phyloP scores from a whole-genome alignment of 805 yeast species.

The Yarrowia osloensis region DNA sequence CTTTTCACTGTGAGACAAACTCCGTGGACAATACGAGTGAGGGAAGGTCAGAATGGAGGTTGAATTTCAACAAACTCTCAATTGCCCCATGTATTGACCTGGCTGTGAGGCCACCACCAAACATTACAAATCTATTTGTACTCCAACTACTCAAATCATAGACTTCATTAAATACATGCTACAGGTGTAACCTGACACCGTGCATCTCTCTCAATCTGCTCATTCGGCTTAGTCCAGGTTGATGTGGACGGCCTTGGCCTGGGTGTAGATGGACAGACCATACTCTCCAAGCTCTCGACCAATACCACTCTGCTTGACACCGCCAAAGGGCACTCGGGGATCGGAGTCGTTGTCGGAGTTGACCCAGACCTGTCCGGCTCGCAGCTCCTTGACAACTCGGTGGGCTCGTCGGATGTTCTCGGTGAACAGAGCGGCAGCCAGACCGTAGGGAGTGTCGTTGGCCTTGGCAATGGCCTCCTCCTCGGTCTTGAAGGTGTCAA shows the following conservation, averaged over 20 bases:
- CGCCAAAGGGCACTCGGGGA: constrained; percentile 88
- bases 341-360: constrained; percentile 90
- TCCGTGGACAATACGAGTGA: no score
- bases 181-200: neutral
- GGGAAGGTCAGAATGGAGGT: no score
- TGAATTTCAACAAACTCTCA: no score
- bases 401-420: constrained; percentile 71
- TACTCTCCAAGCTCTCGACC: constrained; percentile 94
- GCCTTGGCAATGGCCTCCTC: constrained; percentile 80
- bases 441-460: constrained; percentile 78
- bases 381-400: constrained; percentile 69
- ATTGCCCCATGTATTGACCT: no score
- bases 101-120: no score
- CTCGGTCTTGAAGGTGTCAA: constrained; percentile 75
- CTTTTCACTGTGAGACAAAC: no score
- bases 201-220: neutral
- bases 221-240: constrained; percentile 33
- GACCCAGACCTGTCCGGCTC: constrained; percentile 90
- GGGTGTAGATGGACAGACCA: constrained; percentile 82
- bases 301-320: constrained; percentile 84
- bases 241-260: constrained; percentile 72
- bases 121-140: no score
- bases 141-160: neutral
- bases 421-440: constrained; percentile 81
- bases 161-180: neutral